Base-by-base conservation (phyloP, 495 filamentous ascomycete species). In the Peziza echinospora region DNA sequence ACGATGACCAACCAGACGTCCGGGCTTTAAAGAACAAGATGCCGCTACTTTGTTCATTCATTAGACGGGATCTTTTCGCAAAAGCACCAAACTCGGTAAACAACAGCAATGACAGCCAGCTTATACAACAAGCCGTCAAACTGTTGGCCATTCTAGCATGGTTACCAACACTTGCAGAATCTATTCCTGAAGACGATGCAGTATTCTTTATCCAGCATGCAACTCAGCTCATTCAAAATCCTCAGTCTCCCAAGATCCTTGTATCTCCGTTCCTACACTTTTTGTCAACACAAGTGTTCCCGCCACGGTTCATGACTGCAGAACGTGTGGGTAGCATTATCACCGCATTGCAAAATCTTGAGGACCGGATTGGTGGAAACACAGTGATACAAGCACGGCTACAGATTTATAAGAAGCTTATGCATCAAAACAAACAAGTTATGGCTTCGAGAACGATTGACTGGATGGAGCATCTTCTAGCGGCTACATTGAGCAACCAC, bases 401-500 rank as follows among this genome's bases (percentile, higher is more conserved):
- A 13, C 63, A 68, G 24, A 75, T 89, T 42, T 94, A 93, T 57
- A 67, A 73, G 47, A 78, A 72, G 39, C 64, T 96, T 5, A 58
- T 93, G 16, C 65, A 64, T 43, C 82, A 89, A 60, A 68, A 71
- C 9, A 80, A 69, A 48, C 54, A 66, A 3, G 62, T 69, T 16
- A 91, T 97, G 75, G 49, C 71, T 9, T 52, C 65, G 5, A 66
- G 76, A 34, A 66, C 70, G 0, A 53, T 53, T 0, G 67, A 79
- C 45, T 96, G 87, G 86, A 68, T 92, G 28, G 64, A 77, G 24
- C 77, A 86, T 57, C 60, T 93, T n/a, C 73, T 94, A 46, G 71
- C 69, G 21, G 82, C 83, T 24, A 72, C 93, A 62, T 71, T 92
- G 19, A 82, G 82, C 59, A 76, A 62, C 45, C 83, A 93, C 37